Evolutionary conservation across 257 asterid genomes (phyloP), one percentile per base, ranked within the genome.

Genomic region (Nicotiana benthamiana): DNA sequence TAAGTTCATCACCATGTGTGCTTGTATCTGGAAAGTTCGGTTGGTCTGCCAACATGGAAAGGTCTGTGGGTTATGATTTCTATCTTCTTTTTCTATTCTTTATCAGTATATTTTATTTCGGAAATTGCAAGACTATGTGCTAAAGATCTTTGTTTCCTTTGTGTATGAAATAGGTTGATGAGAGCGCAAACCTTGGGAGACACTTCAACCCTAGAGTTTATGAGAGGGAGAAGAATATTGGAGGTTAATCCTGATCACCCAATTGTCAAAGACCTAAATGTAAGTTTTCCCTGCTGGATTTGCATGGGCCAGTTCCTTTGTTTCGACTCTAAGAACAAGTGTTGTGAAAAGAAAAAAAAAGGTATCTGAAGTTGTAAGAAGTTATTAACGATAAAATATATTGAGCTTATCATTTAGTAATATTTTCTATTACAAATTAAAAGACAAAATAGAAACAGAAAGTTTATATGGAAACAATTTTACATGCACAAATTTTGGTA

Each of bases 31-130:
- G 98, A 79, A 96, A 96, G 89, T 96, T 96, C 26, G 98, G 99
- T 10, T 96, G 99, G 99, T 96, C 99, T 3, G 99, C 99, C 53
- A 96, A 96, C 87, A 96, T 96, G 99, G 99, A 96, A 90, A 96
- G 99, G 99, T 92, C 24, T 6, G 86, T 24, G 54, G 8, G 56
- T 36, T 75, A 32, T 40, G 2, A 75, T 27, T 57, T 57, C 57
- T 83, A 79, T 57, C 8, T 56, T 3, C 61, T 26, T 43, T 56
- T 62, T 28, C 28, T 10, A 12, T 17, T 60, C 53, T 16, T 48
- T 51, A 4, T 56, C 64, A 67, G 61, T 57, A 54, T 22, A 15
- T 57, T 54, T 53, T 30, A 8, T 20, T 68, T 63, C n/a, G 9
- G 43, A 24, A 46, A 24, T 72, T 72, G 40, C 40, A 72, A 7